Base-by-base conservation (phyloP, 2,329 filamentous ascomycete genomes). In the Teratosphaeria zuluensis region DNA sequence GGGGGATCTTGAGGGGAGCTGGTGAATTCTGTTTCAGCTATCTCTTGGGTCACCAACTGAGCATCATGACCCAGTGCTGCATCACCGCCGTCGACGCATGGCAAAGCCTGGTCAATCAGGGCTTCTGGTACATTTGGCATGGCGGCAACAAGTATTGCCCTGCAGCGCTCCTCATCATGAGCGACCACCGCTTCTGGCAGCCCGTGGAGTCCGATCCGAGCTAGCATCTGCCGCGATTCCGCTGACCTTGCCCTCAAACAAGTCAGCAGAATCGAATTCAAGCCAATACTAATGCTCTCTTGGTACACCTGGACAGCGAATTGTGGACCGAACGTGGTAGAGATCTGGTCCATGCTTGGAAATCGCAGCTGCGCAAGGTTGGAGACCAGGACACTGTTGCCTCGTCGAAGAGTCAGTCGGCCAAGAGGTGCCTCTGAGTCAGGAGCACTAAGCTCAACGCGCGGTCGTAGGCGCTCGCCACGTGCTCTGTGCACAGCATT, bases 401-500 rank as follows among this genome's bases (percentile, higher is more conserved):
- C 51, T 14, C 24, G 8, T 16, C 21, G 51, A 16, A 51, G 28
- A 14, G 16, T 31, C 32, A 61, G 14, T 19, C 28, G 42, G 21
- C 56, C 55, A 31, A 61, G 33, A 14, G 48, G 35, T 21, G 33
- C 24, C 7, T 53, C 56, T 35, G 54, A 5, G 24, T 54, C 32
- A 9, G 59, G 57, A 38, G 32, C 24, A 30, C 28, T 28, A 31
- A 58, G n/a, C 9, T 52, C 19, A 7, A 56, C 24, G 24, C 32
- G 9, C 8, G 33, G 51, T 52, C 54, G 24, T 28, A 46, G 19
- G 14, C 24, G 53, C 4, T 48, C 58, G 35, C 30, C 53, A 14
- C 28, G 59, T 69, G 53, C 38, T 12, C 82, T 80, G 61, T 85
- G 84, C 42, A 89, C 69, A 11, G 87, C 86, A 71, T 88, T 89